phyloP scores from a whole-genome alignment of 148 eudicot species.

The Chenopodium album region DNA sequence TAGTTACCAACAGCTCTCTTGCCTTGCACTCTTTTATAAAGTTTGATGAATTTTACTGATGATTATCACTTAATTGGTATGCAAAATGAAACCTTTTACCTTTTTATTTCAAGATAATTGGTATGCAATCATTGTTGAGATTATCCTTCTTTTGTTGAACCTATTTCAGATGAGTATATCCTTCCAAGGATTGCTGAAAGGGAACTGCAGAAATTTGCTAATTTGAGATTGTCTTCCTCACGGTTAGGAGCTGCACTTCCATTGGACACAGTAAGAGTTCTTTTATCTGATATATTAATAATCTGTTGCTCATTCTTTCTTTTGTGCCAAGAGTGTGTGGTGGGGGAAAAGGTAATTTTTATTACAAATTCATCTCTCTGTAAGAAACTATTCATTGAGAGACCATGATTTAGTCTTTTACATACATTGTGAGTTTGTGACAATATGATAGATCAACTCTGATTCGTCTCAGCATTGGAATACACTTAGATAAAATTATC shows the following conservation, averaged over 20 bases:
- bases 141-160: slow-evolving; percentile 5
- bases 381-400: not conserved
- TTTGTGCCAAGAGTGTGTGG: not conserved
- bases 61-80: no score
- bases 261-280: slow-evolving; percentile 52
- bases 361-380: not conserved
- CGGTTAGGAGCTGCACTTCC: slow-evolving; percentile 53
- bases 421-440: not conserved
- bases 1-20: not conserved
- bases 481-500: no score
- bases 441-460: not conserved
- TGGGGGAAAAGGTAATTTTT: not conserved
- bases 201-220: slow-evolving; percentile 71
- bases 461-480: no score
- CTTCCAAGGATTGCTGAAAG: slow-evolving; percentile 97
- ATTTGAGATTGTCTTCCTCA: slow-evolving; percentile 67
- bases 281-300: not conserved
- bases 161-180: slow-evolving; percentile 74
- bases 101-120: not conserved
- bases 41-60: not conserved
- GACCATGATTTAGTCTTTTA: not conserved
- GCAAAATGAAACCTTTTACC: not conserved
- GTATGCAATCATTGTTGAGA: slow-evolving; percentile 2
- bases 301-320: not conserved
- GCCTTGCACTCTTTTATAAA: not conserved